Conservation (phyloP, 2,329 filamentous ascomycete species). For the Cercospora nicotianae region DNA sequence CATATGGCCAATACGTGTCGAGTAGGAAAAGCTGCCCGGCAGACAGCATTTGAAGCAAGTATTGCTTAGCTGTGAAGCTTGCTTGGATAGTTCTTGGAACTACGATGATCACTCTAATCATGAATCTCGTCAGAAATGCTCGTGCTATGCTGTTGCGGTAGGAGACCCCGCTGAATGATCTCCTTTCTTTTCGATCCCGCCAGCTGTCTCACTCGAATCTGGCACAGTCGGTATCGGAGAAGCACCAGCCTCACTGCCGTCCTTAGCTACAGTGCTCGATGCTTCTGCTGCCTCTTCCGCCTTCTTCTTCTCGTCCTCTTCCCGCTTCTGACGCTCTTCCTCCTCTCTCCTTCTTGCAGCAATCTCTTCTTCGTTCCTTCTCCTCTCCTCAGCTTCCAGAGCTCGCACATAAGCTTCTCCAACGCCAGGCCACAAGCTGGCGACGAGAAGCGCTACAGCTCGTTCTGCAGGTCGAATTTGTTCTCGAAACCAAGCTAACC, state of each 20-base stretch:
- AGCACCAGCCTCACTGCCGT: neutral
- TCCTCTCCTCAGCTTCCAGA: slow-evolving; percentile 45
- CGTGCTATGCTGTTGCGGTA: neutral
- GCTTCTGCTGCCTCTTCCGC: neutral
- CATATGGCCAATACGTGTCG: neutral
- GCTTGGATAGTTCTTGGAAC: neutral
- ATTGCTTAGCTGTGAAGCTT: neutral
- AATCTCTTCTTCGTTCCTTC: slow-evolving; percentile 33
- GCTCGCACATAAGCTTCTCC: slow-evolving; percentile 62
- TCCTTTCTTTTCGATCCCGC: neutral
- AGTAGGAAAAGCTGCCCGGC: neutral
- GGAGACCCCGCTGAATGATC: neutral
- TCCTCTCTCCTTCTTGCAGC: slow-evolving; percentile 31
- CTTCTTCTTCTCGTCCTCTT: slow-evolving; percentile 25
- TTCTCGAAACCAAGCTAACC: slow-evolving; percentile 34
- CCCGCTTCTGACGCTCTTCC: slow-evolving; percentile 28
- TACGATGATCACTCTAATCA: neutral
- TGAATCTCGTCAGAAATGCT: neutral
- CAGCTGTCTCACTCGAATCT: neutral
- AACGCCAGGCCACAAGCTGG: slow-evolving; percentile 62
- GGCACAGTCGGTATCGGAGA: neutral
- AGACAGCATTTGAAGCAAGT: neutral
- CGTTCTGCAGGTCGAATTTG: slow-evolving; percentile 53
- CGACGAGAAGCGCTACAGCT: slow-evolving; percentile 61
- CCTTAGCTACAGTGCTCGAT: neutral